Evolutionary conservation across 805 yeast genomes (phyloP).

Genomic region (Metschnikowia gelsemii): DNA sequence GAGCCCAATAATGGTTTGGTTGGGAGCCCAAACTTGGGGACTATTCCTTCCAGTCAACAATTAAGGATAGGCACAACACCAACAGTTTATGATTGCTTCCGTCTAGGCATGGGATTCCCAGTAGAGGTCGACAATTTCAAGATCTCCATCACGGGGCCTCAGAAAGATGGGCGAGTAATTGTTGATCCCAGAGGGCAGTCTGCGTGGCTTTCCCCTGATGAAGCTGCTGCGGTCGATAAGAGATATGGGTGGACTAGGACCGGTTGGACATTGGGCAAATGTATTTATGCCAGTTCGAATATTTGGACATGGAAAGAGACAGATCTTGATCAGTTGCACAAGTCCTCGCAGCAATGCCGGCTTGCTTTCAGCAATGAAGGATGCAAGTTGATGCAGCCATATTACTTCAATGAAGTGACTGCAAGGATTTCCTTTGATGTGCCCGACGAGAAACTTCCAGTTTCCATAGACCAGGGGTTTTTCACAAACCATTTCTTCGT

Average conservation of each 20-base stretch:
- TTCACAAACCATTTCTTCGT: constrained; percentile 68
- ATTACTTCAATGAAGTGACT: constrained; percentile 31
- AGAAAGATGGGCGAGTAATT: constrained; percentile 51
- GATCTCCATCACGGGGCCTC: constrained; percentile 76
- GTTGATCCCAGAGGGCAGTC: constrained; percentile 66
- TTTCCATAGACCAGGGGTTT: constrained; percentile 44
- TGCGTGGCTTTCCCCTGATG: constrained; percentile 65
- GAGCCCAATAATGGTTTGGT: constrained; percentile 81
- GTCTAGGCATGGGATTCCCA: constrained; percentile 75
- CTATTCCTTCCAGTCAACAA: constrained; percentile 59
- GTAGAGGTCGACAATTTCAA: constrained; percentile 67
- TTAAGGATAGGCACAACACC: constrained; percentile 81
- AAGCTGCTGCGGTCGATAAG: constrained; percentile 46
- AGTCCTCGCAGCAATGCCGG: constrained; percentile 32
- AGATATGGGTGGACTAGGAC: constrained; percentile 71
- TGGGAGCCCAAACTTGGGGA: constrained; percentile 56
- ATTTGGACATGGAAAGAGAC: constrained; percentile 60
- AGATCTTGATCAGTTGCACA: constrained; percentile 23
- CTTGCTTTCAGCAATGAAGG: constrained; percentile 16
- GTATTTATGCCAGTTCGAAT: constrained; percentile 78
- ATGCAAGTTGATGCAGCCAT: constrained; percentile 32
- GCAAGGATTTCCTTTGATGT: constrained; percentile 14
- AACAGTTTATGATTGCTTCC: constrained; percentile 69
- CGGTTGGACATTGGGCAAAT: constrained; percentile 69
- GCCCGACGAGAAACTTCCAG: constrained; percentile 33